Conservation (phyloP, 2,329 filamentous ascomycete genomes). For the Anthostomella pinea region DNA sequence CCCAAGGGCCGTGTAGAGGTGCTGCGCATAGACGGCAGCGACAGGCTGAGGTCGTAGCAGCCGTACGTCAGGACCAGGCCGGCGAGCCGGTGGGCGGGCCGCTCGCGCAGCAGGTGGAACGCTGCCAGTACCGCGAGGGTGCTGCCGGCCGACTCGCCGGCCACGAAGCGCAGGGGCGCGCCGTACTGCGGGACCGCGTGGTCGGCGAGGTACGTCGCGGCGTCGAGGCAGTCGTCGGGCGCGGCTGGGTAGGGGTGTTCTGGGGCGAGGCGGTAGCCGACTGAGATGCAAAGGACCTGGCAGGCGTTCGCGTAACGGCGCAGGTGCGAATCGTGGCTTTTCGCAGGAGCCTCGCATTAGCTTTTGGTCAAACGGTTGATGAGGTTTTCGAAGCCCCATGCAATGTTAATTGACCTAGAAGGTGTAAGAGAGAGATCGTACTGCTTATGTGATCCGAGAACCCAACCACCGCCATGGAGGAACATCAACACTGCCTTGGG, state of each 20-base stretch:
- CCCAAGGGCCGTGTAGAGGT: slow-evolving; percentile 28
- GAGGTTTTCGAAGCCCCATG: no score
- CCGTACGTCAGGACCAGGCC: slow-evolving; percentile 54
- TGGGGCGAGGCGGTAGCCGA: slow-evolving; percentile 59
- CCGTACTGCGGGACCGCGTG: slow-evolving; percentile 42
- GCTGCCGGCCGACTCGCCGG: slow-evolving; percentile 7
- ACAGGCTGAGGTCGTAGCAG: slow-evolving; percentile 45
- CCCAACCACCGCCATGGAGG: slow-evolving; percentile 50
- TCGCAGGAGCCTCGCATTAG: not conserved
- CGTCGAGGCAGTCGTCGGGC: slow-evolving; percentile 56
- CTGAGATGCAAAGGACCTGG: slow-evolving; percentile 48
- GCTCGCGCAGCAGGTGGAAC: slow-evolving; percentile 42
- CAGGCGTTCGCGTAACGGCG: slow-evolving; percentile 47
- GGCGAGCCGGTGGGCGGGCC: slow-evolving; percentile 39
- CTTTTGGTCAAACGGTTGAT: no score
- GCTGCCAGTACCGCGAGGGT: slow-evolving; percentile 13
- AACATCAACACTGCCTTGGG: slow-evolving; percentile 47
- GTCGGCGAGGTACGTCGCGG: slow-evolving; percentile 50
- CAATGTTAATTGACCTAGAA: no score
- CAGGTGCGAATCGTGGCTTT: slow-evolving; percentile 35
- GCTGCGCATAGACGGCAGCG: slow-evolving; percentile 30
- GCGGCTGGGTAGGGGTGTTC: slow-evolving; percentile 55
- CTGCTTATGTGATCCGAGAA: slow-evolving; percentile 4
- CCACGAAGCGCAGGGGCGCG: slow-evolving; percentile 34
- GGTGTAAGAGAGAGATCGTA: not conserved